Percentiles rank a stretch among this genome's conserved stretches.
Evolutionary conservation across 2,329 filamentous ascomycete genomes (phyloP).

Genomic region (Ophiocordyceps unilateralis): DNA sequence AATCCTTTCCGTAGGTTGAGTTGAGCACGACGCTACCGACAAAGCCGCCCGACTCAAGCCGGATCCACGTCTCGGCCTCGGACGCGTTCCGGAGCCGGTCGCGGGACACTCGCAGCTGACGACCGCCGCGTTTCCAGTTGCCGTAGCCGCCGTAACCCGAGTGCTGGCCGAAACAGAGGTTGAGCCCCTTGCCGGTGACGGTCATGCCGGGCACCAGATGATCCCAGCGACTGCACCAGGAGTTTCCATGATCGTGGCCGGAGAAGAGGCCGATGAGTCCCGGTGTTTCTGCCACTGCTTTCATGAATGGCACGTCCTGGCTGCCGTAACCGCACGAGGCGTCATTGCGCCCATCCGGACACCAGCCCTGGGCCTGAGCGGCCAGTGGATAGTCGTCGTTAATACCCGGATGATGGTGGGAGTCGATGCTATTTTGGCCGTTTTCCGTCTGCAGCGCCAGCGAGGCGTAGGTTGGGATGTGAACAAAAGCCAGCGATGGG

Average conservation of each 20-base stretch:
- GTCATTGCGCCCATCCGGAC: conserved; percentile 19
- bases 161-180: conserved; percentile 44
- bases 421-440: conserved; percentile 12
- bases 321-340: conserved; percentile 23
- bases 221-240: conserved; percentile 38
- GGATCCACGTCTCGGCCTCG: conserved; percentile 41
- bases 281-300: conserved; percentile 33
- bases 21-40: conserved; percentile 39
- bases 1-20: conserved; percentile 37
- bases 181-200: conserved; percentile 23
- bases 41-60: conserved; percentile 35
- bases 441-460: conserved; percentile 17
- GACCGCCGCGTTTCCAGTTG: conserved; percentile 41
- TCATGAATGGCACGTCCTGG: conserved; percentile 46
- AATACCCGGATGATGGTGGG: conserved; percentile 23
- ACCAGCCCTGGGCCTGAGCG: conserved; percentile 26
- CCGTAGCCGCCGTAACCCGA: conserved; percentile 57
- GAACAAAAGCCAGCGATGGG: conserved; percentile 30
- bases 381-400: conserved; percentile 25
- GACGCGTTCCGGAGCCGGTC: conserved; percentile 15
- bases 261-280: conserved; percentile 42
- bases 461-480: conserved; percentile 28
- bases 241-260: conserved; percentile 49
- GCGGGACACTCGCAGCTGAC: conserved; percentile 34
- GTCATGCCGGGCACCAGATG: conserved; percentile 16